phyloP scores from a whole-genome alignment of 1,139 yeast genomes.

The Yamadazyma pseudoaaseri region DNA sequence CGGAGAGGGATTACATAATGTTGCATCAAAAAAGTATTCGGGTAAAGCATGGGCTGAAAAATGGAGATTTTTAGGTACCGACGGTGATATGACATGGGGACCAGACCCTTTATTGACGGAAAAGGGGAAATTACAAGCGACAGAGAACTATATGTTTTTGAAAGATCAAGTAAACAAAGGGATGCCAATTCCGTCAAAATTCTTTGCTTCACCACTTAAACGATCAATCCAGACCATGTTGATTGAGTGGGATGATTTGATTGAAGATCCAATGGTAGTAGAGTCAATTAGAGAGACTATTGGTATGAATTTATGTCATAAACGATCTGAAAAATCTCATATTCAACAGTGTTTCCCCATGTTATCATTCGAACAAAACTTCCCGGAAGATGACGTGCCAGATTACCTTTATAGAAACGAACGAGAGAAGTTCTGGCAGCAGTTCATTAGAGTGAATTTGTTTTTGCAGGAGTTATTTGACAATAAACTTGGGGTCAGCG shows the following conservation, averaged over 20 bases:
- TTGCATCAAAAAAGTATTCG: slow-evolving; percentile 58
- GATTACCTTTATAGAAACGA: slow-evolving; percentile 44
- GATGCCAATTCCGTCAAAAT: slow-evolving; percentile 53
- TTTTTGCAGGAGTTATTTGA: slow-evolving; percentile 55
- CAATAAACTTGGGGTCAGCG: slow-evolving; percentile 19
- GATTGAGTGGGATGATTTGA: slow-evolving; percentile 56
- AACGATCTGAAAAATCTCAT: slow-evolving; percentile 41
- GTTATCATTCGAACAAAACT: slow-evolving; percentile 45
- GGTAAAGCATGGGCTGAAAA: slow-evolving; percentile 55
- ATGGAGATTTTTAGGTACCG: slow-evolving; percentile 57
- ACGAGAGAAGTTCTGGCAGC: slow-evolving; percentile 37
- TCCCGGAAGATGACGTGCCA: slow-evolving; percentile 48
- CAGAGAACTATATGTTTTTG: slow-evolving; percentile 46
- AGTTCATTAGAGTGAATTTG: slow-evolving; percentile 45
- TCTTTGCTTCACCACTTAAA: slow-evolving; percentile 64
- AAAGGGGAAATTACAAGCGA: slow-evolving; percentile 48
- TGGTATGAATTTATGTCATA: slow-evolving; percentile 69
- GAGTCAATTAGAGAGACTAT: slow-evolving; percentile 67
- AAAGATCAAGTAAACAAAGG: slow-evolving; percentile 41
- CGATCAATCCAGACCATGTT: slow-evolving; percentile 59
- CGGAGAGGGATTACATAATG: slow-evolving; percentile 42
- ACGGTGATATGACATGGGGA: slow-evolving; percentile 60
- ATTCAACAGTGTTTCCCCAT: slow-evolving; percentile 21
- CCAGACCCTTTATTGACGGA: slow-evolving; percentile 68
- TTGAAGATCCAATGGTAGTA: slow-evolving; percentile 36